Conservation (phyloP, 2,329 filamentous ascomycete species). For the Lachnellula hyalina region DNA sequence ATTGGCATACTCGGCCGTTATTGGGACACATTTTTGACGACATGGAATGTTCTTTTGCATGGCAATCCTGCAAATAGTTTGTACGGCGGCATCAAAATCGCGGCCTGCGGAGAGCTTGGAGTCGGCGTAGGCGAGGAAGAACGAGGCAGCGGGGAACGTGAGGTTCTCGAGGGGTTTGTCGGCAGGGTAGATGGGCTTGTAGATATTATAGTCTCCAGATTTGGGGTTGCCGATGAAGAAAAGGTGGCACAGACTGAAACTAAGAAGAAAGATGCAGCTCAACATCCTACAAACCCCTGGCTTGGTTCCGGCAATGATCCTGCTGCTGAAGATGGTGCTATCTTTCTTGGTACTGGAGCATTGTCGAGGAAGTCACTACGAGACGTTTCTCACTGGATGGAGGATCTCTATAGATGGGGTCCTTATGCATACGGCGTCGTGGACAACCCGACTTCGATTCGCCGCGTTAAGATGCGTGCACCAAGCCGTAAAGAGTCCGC, state of each 20-base stretch:
- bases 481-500: slow-evolving; percentile 28
- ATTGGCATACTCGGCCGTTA: slow-evolving; percentile 68
- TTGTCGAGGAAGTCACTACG: slow-evolving; percentile 66
- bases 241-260: slow-evolving; percentile 27
- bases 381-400: slow-evolving; percentile 78
- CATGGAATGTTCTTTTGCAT: slow-evolving; percentile 86
- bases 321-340: slow-evolving; percentile 69
- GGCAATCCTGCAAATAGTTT: slow-evolving; percentile 80
- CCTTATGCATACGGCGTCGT: slow-evolving; percentile 78
- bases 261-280: slow-evolving; percentile 11
- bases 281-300: slow-evolving; percentile 49
- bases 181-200: slow-evolving; percentile 75
- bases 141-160: slow-evolving; percentile 85
- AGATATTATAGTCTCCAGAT: slow-evolving; percentile 82
- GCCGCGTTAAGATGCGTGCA: slow-evolving; percentile 40
- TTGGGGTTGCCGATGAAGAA: slow-evolving; percentile 47
- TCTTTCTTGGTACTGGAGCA: slow-evolving; percentile 77
- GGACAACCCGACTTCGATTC: slow-evolving; percentile 67
- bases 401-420: slow-evolving; percentile 80
- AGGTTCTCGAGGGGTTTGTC: slow-evolving; percentile 86
- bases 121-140: slow-evolving; percentile 95
- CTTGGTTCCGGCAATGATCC: slow-evolving; percentile 66
- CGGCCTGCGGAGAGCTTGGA: slow-evolving; percentile 84
- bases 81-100: slow-evolving; percentile 80
- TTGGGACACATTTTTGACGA: slow-evolving; percentile 66